Evolutionary conservation across 257 asterid species (phyloP), one percentile per base, ranked within the genome.

Genomic region (Eustoma russellianum): DNA sequence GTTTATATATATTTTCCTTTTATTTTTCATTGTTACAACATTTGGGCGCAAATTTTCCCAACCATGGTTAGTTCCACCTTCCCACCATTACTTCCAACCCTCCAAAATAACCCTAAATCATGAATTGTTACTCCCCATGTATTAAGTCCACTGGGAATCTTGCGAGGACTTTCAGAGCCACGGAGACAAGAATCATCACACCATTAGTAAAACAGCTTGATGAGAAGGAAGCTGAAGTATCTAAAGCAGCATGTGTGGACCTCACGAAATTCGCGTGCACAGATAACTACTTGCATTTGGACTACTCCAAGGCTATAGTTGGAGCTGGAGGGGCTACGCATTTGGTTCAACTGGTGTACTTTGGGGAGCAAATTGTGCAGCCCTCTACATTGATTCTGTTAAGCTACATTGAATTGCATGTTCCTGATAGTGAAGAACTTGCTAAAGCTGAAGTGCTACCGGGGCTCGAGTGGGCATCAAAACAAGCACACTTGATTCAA

Each of bases 241-340:
- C 72, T 7, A 61, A 34, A 46, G 79, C 64, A 53, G 82, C 78
- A 33, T 74, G 77, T 33, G 18, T 72, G 47, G 70, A 77, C 11
- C 74, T 78, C 3, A 24, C 73, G 5, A 78, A 78, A 48, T 74
- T 78, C 10, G 80, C 78, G 11, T 60, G 73, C 70, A 41, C 15
- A 0, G 81, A 68, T 13, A 78, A 74, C 68, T 78, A 63, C 60
- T 61, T 72, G 40, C 77, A 60, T 59, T 14, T 59, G 19, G 81
- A 74, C 60, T 76, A 71, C 41, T 74, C 64, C 46, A 74, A 66
- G 81, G 79, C 28, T n/a, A n/a, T n/a, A n/a, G n/a, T n/a, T n/a
- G n/a, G n/a, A n/a, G n/a, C n/a, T n/a, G n/a, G n/a, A n/a, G 85
- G 81, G 50, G 77, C 65, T 3, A 58, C 33, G 44, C 77, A 66